Conservation (phyloP, 2,329 filamentous ascomycete genomes). For the Fonsecaea erecta region DNA sequence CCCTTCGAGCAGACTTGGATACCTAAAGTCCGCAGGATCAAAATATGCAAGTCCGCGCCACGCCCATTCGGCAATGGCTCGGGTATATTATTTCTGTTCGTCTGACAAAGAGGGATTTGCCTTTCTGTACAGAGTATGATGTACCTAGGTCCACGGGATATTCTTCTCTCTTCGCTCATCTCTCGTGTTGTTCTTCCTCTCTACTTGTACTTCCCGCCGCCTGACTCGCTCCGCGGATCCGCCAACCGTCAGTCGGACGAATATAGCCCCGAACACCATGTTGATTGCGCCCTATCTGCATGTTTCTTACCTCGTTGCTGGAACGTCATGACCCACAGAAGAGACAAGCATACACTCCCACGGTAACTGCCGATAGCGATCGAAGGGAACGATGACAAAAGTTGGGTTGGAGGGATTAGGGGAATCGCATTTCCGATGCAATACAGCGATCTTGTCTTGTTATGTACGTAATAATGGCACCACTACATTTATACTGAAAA, state of each 20-base stretch:
- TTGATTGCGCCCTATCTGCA: background rate
- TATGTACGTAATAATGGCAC: no score
- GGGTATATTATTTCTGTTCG: background rate
- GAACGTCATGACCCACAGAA: background rate
- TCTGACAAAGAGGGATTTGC: background rate
- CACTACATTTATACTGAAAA: no score
- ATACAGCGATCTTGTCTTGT: no score
- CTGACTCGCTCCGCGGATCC: background rate
- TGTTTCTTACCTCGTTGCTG: background rate
- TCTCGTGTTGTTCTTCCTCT: background rate
- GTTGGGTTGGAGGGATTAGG: background rate
- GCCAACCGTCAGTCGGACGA: background rate
- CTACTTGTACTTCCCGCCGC: background rate
- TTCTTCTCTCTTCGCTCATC: no score
- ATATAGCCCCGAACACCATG: background rate
- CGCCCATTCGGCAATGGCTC: background rate
- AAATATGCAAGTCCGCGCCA: background rate
- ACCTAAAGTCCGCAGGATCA: background rate
- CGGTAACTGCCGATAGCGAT: no score
- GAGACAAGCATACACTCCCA: no score
- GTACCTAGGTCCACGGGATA: no score
- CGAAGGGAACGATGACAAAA: background rate
- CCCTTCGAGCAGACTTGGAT: background rate
- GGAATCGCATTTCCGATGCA: background rate
- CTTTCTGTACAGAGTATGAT: background rate